Evolutionary conservation across 2,329 filamentous ascomycete genomes (phyloP).

Genomic region (Rhinocladiella mackenziei): DNA sequence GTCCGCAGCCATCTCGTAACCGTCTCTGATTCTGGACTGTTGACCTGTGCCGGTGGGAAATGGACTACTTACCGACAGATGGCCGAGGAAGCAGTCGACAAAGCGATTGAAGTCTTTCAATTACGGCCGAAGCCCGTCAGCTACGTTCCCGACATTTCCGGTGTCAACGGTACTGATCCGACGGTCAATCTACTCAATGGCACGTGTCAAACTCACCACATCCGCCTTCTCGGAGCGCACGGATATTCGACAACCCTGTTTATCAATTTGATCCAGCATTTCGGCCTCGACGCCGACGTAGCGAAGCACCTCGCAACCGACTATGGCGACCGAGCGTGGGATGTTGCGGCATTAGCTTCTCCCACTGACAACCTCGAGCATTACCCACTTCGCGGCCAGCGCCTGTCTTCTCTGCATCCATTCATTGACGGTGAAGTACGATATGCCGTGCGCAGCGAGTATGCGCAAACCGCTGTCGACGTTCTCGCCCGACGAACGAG

Average conservation of each 20-base stretch:
- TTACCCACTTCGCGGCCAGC: slow-evolving; percentile 77
- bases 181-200: slow-evolving; percentile 49
- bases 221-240: slow-evolving; percentile 77
- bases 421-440: slow-evolving; percentile 90
- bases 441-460: slow-evolving; percentile 83
- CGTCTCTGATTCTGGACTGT: slow-evolving; percentile 70
- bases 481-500: slow-evolving; percentile 80
- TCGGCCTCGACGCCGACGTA: slow-evolving; percentile 84
- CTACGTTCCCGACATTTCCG: slow-evolving; percentile 25
- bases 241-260: slow-evolving; percentile 87
- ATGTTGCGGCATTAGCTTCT: slow-evolving; percentile 74
- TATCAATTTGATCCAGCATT: slow-evolving; percentile 92
- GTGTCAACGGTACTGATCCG: slow-evolving; percentile 28
- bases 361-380: slow-evolving; percentile 64
- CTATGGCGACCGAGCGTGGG: slow-evolving; percentile 91
- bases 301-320: slow-evolving; percentile 81
- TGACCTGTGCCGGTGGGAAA: slow-evolving; percentile 85
- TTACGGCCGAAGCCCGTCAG: slow-evolving; percentile 23
- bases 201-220: slow-evolving; percentile 75
- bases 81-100: slow-evolving; percentile 84
- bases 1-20: slow-evolving; percentile 83
- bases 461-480: slow-evolving; percentile 85
- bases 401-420: slow-evolving; percentile 78
- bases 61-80: slow-evolving; percentile 94
- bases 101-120: slow-evolving; percentile 36